Conservation (phyloP, 768 basidiomycete species). For the Tulasnella sp. region DNA sequence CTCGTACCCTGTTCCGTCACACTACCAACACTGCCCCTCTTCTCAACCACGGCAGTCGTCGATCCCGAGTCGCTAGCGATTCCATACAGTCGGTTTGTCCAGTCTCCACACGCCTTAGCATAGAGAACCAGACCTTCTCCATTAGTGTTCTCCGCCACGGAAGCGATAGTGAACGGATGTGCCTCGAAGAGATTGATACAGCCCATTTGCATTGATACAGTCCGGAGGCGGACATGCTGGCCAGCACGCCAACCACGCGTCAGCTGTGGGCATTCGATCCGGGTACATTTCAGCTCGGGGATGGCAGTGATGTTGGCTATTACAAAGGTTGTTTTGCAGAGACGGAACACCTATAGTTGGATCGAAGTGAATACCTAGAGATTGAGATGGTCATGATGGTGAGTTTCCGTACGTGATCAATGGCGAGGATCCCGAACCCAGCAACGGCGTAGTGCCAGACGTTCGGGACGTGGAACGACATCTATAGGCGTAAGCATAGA, state of each 20-base stretch:
- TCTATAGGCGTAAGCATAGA: neutral
- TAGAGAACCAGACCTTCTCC: constrained; percentile 11
- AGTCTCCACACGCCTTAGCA: constrained; percentile 14
- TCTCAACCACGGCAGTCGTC: too few species aligned
- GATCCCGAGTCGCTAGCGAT: constrained; percentile 32
- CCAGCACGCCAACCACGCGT: constrained; percentile 26
- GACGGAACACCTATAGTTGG: constrained; percentile 27
- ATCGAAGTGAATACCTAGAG: neutral
- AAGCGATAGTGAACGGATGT: constrained; percentile 79
- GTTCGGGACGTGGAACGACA: constrained; percentile 36
- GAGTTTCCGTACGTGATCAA: constrained; percentile 35
- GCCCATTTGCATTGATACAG: constrained; percentile 12
- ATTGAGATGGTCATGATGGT: neutral
- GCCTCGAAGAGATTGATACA: constrained; percentile 33
- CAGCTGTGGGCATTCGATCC: constrained; percentile 11
- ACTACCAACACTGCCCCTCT: constrained; percentile 13
- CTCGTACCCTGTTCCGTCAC: constrained; percentile 30
- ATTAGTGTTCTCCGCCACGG: constrained; percentile 32
- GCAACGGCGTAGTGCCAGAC: constrained; percentile 48
- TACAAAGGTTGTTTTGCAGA: constrained; percentile 50
- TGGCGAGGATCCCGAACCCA: constrained; percentile 38
- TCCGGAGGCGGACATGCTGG: constrained; percentile 50
- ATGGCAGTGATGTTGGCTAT: constrained; percentile 53
- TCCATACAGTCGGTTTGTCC: constrained; percentile 33
- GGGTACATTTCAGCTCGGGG: constrained; percentile 45